Evolutionary conservation across 495 filamentous ascomycete genomes (phyloP), one percentile per base, ranked within the genome.

Genomic region (Trypethelium eluteriae): DNA sequence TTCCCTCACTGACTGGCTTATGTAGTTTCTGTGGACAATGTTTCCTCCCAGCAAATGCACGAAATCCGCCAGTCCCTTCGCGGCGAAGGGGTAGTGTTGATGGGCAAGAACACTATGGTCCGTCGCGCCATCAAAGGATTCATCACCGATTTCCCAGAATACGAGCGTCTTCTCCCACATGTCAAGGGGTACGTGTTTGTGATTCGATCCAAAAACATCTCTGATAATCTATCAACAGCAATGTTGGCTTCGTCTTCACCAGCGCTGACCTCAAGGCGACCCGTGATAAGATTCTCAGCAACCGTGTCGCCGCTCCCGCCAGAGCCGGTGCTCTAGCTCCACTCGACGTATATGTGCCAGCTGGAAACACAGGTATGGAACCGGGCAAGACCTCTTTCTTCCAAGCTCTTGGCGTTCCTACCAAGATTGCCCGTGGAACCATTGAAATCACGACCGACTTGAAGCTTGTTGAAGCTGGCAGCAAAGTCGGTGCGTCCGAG

Each of bases 91-190:
- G 88, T 96, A 72, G 92, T 98, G 70, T 85, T 98, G 80, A 99
- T 99, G 94, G 94, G 94, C 76, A 99, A 99, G 87, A 99, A 99
- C 85, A 98, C 93, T 78, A 98, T 98, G 93, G 92, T 97, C 72
- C 93, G 94, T 77, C 93, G 94, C 84, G 95, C 94, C 70, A 85
- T 99, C 77, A 96, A 93, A 86, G 93, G 91, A 76, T 96, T 99
- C 84, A 78, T 96, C 71, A 46, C 73, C 78, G 94, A 99, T 71
- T 82, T 87, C 80, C 95, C 94, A 67, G 94, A 98, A 82, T 98
- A 92, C 81, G 94, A 96, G 84, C 91, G 91, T 79, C 89, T 99
- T 64, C 88, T 98, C 68, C 92, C 95, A 67, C 88, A 90, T 84
- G 90, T 99, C 79, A 92, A 86, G 83, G 94, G 87, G 86, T 69